phyloP scores from a whole-genome alignment of 768 basidiomycete species.

The Russula lepida region DNA sequence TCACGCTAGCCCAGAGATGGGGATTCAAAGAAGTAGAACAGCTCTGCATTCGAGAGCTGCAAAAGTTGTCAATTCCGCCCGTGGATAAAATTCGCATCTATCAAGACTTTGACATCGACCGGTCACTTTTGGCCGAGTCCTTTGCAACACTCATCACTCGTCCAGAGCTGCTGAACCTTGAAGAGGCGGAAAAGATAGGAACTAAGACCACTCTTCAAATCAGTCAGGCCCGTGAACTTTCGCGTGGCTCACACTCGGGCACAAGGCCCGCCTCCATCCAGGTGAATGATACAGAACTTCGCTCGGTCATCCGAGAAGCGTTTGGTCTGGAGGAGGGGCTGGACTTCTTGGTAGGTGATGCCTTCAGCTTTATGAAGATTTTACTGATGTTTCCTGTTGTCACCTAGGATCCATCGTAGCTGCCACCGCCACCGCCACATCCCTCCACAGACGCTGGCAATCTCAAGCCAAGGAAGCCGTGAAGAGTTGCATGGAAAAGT shows the following conservation, averaged over 20 bases:
- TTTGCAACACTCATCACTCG: constrained; percentile 50
- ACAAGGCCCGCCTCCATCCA: background rate
- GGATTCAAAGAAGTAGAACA: constrained; percentile 40
- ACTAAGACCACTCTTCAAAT: constrained; percentile 48
- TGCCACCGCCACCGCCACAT: background rate
- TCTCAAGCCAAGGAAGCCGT: background rate
- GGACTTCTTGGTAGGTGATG: background rate
- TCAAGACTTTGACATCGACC: constrained; percentile 43
- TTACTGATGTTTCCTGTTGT: background rate
- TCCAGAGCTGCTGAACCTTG: constrained; percentile 38
- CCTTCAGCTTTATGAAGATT: background rate
- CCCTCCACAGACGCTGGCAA: background rate
- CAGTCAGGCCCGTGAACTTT: constrained; percentile 43
- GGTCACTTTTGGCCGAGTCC: constrained; percentile 38
- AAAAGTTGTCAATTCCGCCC: constrained; percentile 33
- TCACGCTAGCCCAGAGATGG: constrained; percentile 50
- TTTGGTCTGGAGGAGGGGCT: background rate
- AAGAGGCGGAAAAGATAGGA: constrained; percentile 49
- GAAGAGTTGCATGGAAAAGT: background rate
- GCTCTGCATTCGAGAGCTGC: constrained; percentile 48
- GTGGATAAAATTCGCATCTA: constrained; percentile 51
- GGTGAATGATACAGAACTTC: background rate
- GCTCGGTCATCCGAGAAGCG: background rate
- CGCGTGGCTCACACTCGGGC: background rate
- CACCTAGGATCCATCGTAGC: background rate